These are phyloP conservation scores for Inonotus obliquus DNA, from an alignment of 1,284 basidiomycete genomes.

Conservation along the genomic window DNA sequence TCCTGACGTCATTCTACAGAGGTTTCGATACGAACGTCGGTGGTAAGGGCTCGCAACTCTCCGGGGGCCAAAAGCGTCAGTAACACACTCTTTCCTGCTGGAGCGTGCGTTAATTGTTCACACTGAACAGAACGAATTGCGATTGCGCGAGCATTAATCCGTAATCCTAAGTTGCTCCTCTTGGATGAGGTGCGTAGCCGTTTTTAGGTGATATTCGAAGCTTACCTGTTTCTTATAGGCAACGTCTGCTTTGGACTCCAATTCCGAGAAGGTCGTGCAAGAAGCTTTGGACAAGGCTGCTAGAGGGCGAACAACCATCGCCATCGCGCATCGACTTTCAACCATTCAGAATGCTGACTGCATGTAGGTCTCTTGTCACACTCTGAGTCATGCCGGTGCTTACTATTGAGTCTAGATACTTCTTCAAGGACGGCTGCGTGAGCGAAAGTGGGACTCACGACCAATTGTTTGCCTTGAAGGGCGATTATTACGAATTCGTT, in stretches of 20 bases:
- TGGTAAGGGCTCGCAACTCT: slow-evolving; percentile 65
- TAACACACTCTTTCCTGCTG: neutral
- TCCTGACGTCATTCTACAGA: slow-evolving; percentile 23
- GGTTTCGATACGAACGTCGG: slow-evolving; percentile 93
- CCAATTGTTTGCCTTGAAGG: slow-evolving; percentile 66
- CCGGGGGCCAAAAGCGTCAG: slow-evolving; percentile 16
- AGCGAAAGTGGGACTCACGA: slow-evolving; percentile 88
- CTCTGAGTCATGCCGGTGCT: neutral
- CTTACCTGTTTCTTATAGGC: slow-evolving; percentile 34
- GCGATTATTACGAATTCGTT: slow-evolving; percentile 88
- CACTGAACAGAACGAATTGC: slow-evolving; percentile 78
- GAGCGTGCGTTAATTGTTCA: neutral
- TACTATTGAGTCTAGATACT: slow-evolving; percentile 57
- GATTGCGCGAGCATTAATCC: slow-evolving; percentile 92
- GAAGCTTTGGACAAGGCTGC: slow-evolving; percentile 89
- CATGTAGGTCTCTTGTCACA: slow-evolving; percentile 57
- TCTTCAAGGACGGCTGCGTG: slow-evolving; percentile 87
- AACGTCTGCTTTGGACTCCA: slow-evolving; percentile 93
- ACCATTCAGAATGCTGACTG: slow-evolving; percentile 93
- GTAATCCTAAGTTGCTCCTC: slow-evolving; percentile 90
- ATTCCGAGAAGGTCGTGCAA: slow-evolving; percentile 93
- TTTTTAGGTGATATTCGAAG: too few species aligned
- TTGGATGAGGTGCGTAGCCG: slow-evolving; percentile 56
- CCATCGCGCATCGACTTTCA: slow-evolving; percentile 90
- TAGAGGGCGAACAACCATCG: slow-evolving; percentile 85